Percentiles rank a stretch among this genome's conserved stretches.
These are phyloP conservation scores for Lentithecium fluviatile DNA, from an alignment of 495 filamentous ascomycete species.

Conservation along the genomic window DNA sequence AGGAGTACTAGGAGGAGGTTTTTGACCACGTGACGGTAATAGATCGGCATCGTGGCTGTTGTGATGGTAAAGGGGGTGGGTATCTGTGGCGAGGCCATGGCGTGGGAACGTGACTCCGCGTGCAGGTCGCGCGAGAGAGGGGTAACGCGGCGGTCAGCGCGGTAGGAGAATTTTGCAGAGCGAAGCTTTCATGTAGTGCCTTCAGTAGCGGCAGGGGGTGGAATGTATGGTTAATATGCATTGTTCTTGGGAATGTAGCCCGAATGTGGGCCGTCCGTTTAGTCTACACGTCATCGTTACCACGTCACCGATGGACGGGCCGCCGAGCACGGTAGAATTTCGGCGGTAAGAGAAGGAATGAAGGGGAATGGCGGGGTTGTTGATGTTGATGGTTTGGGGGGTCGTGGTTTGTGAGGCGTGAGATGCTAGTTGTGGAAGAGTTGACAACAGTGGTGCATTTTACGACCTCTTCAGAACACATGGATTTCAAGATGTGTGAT, in stretches of 20 bases:
- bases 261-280: neutral
- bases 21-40: slow-evolving; percentile 47
- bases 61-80: neutral
- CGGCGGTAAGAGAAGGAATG: neutral
- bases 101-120: slow-evolving; percentile 27
- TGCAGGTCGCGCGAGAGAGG: neutral
- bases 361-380: neutral
- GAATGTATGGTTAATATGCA: neutral
- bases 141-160: neutral
- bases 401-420: neutral
- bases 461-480: no score
- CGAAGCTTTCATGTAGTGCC: no score
- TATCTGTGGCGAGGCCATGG: neutral
- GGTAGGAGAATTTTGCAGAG: neutral
- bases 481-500: no score
- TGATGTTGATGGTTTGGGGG: neutral
- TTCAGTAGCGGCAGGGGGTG: neutral
- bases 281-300: slow-evolving; percentile 17
- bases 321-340: no score
- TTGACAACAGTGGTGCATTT: no score
- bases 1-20: slow-evolving; percentile 52
- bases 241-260: neutral
- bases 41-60: slow-evolving; percentile 34
- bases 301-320: neutral
- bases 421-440: neutral